phyloP scores from a whole-genome alignment of 768 basidiomycete genomes.

The Xerocomellus amylosporus region DNA sequence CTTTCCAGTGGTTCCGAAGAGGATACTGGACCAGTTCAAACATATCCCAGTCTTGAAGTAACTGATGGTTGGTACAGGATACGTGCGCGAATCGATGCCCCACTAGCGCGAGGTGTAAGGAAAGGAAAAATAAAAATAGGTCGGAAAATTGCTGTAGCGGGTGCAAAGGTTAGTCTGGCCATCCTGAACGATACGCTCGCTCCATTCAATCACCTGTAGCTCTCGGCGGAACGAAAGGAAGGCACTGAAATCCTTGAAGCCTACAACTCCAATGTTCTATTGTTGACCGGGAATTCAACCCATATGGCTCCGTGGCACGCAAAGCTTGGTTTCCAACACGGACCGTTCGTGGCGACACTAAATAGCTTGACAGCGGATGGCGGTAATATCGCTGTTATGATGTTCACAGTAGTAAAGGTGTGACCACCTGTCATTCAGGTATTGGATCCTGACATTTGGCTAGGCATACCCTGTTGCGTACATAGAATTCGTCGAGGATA shows the following conservation, averaged over 20 bases:
- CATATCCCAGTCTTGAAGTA: slow-evolving; percentile 72
- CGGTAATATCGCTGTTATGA: slow-evolving; percentile 70
- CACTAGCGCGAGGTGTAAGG: slow-evolving; percentile 66
- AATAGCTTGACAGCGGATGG: slow-evolving; percentile 80
- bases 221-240: slow-evolving; percentile 69
- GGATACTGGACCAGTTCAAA: slow-evolving; percentile 36
- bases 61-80: slow-evolving; percentile 97
- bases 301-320: slow-evolving; percentile 86
- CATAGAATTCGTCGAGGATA: slow-evolving; percentile 59
- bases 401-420: slow-evolving; percentile 70
- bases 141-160: slow-evolving; percentile 77
- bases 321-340: slow-evolving; percentile 73
- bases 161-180: slow-evolving; percentile 62
- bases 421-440: neutral
- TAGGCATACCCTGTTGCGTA: slow-evolving; percentile 76
- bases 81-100: slow-evolving; percentile 69
- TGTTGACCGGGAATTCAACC: slow-evolving; percentile 80
- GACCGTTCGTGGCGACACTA: slow-evolving; percentile 71
- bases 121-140: slow-evolving; percentile 70
- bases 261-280: slow-evolving; percentile 61
- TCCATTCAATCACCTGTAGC: slow-evolving; percentile 37
- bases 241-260: slow-evolving; percentile 82
- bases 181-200: neutral
- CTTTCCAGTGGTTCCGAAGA: slow-evolving; percentile 34
- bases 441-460: neutral